phyloP scores from a whole-genome alignment of 2,329 filamentous ascomycete genomes.

The Monosporascus sp. region DNA sequence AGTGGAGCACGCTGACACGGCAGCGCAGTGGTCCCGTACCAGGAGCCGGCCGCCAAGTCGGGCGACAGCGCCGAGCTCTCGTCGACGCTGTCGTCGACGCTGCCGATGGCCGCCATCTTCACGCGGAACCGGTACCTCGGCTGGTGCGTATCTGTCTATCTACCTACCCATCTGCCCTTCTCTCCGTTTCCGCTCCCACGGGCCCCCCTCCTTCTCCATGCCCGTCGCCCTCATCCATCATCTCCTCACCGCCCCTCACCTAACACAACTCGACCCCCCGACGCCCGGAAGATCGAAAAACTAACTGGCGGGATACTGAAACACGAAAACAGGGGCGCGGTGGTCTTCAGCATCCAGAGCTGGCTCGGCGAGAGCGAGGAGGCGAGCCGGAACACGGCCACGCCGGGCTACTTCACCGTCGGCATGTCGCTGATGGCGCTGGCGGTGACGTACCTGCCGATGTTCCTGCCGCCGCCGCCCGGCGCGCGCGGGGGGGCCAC shows the following conservation, averaged over 20 bases:
- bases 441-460: constrained; percentile 44
- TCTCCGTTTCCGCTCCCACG: no score
- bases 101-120: constrained; percentile 96
- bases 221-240: no score
- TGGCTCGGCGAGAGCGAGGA: constrained; percentile 74
- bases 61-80: constrained; percentile 62
- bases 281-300: background rate
- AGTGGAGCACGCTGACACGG: background rate
- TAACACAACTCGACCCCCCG: no score
- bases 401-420: constrained; percentile 68
- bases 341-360: constrained; percentile 68
- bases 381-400: constrained; percentile 56
- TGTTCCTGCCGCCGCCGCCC: constrained; percentile 41
- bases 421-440: constrained; percentile 70
- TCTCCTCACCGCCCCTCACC: no score
- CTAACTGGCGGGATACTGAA: background rate
- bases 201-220: background rate
- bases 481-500: constrained; percentile 21
- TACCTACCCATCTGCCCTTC: background rate
- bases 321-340: constrained; percentile 53
- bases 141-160: constrained; percentile 41
- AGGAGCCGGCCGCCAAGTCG: constrained; percentile 64
- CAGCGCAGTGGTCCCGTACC: constrained; percentile 75
- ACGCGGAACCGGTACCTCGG: constrained; percentile 78
- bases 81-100: constrained; percentile 66